Base-by-base conservation (phyloP, 2,329 filamentous ascomycete genomes). In the Chaetomiaceae sp. region DNA sequence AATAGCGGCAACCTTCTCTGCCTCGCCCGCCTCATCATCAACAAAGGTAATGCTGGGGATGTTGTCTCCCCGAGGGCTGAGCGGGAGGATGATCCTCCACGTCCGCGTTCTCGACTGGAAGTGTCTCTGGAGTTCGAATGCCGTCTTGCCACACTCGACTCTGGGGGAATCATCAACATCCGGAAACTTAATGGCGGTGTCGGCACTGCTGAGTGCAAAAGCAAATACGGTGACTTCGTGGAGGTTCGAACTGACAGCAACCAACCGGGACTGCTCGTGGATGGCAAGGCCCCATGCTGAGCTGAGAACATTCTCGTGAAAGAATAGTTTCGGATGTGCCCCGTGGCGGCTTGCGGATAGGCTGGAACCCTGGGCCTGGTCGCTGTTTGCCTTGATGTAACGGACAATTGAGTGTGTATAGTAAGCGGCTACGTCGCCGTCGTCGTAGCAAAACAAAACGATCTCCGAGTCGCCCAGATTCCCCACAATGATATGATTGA, bases 221-320 rank as follows among this genome's bases (percentile, higher is more conserved):
- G 75, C 76, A 61, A 82, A 82, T 1, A 83, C 74, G 0, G 73
- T 77, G 6, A 79, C 69, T 57, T 79, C 76, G 47, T 66, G 65
- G 4, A 77, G 80, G 66, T 99, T 99, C 0, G 88, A 84, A 61
- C 87, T 89, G 34, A 95, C 85, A 0, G 92, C 94, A 57, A 99
- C 86, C 56, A 96, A 74, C 0, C 91, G 83, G n/a, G 89, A 89
- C 57, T 84, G 74, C 56, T 82, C 78, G 67, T 97, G 92, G 10
- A 96, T 78, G 7, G 90, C 86, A 43, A 96, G 70, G 0, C 92
- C 94, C 94, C 94, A 99, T 2, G 91, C 92, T 55, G 89, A 92
- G 21, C 71, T 73, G 1, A 81, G 81, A 2, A 96, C 90, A 65
- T 87, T 90, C 33, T 87, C 80, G 54, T 83, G 81, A 53, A 96